Evolutionary conservation across 2,329 filamentous ascomycete genomes (phyloP), one percentile per base, ranked within the genome.

Genomic region (Xylariaceae sp.): DNA sequence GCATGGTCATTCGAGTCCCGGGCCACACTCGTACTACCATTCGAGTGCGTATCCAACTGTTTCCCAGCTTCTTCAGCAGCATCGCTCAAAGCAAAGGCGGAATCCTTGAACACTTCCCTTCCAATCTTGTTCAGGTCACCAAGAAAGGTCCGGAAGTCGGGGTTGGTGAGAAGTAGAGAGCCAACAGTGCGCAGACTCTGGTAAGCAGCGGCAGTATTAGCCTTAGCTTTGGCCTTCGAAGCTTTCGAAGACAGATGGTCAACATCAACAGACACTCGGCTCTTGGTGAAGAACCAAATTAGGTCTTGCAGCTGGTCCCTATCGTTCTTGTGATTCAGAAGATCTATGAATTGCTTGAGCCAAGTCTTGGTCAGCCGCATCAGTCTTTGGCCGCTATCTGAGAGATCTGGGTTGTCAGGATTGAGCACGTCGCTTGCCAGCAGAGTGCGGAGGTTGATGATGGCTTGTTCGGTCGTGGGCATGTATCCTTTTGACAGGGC

Each of bases 241-340:
- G 82, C 85, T 39, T 77, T 76, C 32, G 74, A 68, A 2, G 77
- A 74, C 36, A 91, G 69, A 48, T 87, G 77, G 16, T 79, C 73
- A 1, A 82, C 72, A 56, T 91, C 83, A 3, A 92, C 67, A 1
- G 78, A 78, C 5, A 93, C 70, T 25, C 79, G 78, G n/a, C 88
- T 83, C 62, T 87, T 85, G 52, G 82, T 72, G 37, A 95, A 66
- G 57, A 85, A 90, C 90, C 90, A 96, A 32, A 95, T 74, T 53
- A 96, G 87, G 58, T 96, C 88, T 64, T 97, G 92, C 16, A 97
- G 80, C 64, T 95, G 86, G 65, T 97, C 89, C 14, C 80, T 67
- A 50, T 74, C 72, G 64, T 96, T 96, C 71, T 96, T 97, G 66
- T 90, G 76, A 44, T 81, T 75, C 37, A 96, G 64, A 5, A 95